A percentile compares a stretch with the other conserved stretches of the same genome.
These are phyloP conservation scores for Boletales sp. DNA, from an alignment of 768 basidiomycete genomes.

Conservation along the genomic window DNA sequence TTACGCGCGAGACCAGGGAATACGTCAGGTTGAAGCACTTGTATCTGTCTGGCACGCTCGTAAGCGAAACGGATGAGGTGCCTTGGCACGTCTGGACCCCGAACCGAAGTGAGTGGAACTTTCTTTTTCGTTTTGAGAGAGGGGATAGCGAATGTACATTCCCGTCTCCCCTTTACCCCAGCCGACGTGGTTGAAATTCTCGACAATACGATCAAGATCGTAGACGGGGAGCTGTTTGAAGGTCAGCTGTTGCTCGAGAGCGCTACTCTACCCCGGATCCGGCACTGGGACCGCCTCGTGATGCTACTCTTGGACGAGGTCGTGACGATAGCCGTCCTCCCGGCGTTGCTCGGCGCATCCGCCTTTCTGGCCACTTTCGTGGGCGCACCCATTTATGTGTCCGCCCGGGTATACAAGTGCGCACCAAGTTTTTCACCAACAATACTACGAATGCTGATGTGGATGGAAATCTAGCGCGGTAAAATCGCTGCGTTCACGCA, in stretches of 20 bases:
- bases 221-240: conserved; percentile 14
- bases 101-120: conserved; percentile 5
- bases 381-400: conserved; percentile 2
- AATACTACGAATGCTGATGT: neutral
- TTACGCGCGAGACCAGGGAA: neutral
- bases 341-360: conserved; percentile 14
- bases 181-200: conserved; percentile 15
- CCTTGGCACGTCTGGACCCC: conserved; percentile 13
- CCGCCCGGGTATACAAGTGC: conserved; percentile 3
- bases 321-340: conserved; percentile 1
- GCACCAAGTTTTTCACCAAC: neutral
- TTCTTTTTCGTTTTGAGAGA: no score
- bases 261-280: conserved; percentile 9
- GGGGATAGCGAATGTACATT: neutral
- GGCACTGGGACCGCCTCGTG: conserved; percentile 15
- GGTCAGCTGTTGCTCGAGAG: conserved; percentile 10
- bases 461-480: neutral
- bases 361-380: conserved; percentile 8
- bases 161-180: neutral
- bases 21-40: conserved; percentile 14
- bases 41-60: conserved; percentile 8
- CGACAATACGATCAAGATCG: conserved; percentile 14
- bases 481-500: neutral
- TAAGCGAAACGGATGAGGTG: conserved; percentile 5
- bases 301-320: neutral